A percentile compares a stretch with the other conserved stretches of the same genome.
These are phyloP conservation scores for Fusarium chaquense DNA, from an alignment of 2,329 filamentous ascomycete genomes.

Conservation along the genomic window DNA sequence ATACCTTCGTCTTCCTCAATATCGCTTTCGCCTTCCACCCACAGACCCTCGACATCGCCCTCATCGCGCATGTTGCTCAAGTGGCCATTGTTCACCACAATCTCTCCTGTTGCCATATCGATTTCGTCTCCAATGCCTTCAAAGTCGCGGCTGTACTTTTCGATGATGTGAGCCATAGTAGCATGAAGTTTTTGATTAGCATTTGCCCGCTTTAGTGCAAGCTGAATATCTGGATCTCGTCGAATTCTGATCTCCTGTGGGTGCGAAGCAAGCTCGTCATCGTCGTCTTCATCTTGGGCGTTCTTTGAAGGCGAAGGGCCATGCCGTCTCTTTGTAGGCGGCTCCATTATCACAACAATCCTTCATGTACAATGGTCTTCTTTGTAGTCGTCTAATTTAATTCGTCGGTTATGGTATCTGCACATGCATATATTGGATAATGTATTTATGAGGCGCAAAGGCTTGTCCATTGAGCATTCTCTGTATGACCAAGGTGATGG, in stretches of 20 bases:
- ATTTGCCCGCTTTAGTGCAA: constrained; percentile 71
- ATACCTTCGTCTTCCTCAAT: constrained; percentile 54
- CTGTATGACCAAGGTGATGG: constrained; percentile 13
- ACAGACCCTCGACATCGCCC: constrained; percentile 59
- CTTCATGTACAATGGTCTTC: not conserved
- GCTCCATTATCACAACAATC: constrained; percentile 62
- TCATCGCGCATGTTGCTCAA: constrained; percentile 70
- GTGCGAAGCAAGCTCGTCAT: constrained; percentile 62
- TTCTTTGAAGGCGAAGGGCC: constrained; percentile 53
- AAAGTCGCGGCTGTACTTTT: constrained; percentile 88
- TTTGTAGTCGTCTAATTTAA: not conserved
- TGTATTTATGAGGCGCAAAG: not conserved
- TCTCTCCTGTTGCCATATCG: constrained; percentile 81
- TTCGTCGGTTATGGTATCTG: not conserved
- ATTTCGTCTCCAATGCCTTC: constrained; percentile 89
- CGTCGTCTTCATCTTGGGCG: constrained; percentile 52
- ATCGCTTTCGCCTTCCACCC: constrained; percentile 47
- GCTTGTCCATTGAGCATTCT: constrained; percentile 6
- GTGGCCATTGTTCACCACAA: constrained; percentile 94
- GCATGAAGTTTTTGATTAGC: constrained; percentile 81
- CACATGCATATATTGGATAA: not conserved
- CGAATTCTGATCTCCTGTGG: constrained; percentile 60
- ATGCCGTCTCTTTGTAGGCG: constrained; percentile 70
- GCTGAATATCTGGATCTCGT: constrained; percentile 53
- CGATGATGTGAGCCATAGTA: constrained; percentile 89